phyloP scores from a whole-genome alignment of 495 filamentous ascomycete genomes.

The Friedmanniomyces endolithicus region DNA sequence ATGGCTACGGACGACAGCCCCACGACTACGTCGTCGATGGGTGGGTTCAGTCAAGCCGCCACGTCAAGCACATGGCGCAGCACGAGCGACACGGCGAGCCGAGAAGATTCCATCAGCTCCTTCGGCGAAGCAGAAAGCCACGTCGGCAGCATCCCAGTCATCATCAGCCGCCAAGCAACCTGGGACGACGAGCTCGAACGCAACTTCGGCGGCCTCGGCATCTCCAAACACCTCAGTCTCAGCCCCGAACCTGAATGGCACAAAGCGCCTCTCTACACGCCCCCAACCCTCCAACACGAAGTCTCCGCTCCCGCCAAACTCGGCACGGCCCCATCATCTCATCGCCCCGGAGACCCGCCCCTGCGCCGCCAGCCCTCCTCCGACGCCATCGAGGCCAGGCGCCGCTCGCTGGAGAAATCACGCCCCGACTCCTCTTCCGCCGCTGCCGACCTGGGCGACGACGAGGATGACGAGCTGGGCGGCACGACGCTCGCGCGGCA shows the following conservation, averaged over 20 bases:
- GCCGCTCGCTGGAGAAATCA: constrained; percentile 61
- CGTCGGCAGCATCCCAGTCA: constrained; percentile 61
- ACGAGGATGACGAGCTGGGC: constrained; percentile 87
- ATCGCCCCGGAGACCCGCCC: constrained; percentile 26
- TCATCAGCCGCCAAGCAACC: constrained; percentile 53
- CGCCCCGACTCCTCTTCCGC: constrained; percentile 69
- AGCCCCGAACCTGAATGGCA: constrained; percentile 10
- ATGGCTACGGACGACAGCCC: constrained; percentile 64
- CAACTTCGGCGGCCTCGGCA: constrained; percentile 53
- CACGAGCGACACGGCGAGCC: constrained; percentile 44
- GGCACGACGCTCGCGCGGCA: constrained; percentile 35
- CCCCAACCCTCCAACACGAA: constrained; percentile 43
- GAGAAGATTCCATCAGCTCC: constrained; percentile 75
- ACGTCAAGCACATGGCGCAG: constrained; percentile 1
- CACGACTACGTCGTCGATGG: constrained; percentile 58
- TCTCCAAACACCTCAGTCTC: constrained; percentile 36
- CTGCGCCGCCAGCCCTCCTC: constrained; percentile 59
- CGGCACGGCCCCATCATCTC: constrained; percentile 34
- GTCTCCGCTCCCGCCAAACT: constrained; percentile 56
- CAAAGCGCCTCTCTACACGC: constrained; percentile 27
- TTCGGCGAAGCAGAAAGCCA: constrained; percentile 75
- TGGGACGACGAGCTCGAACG: constrained; percentile 53
- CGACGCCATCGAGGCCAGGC: constrained; percentile 65
- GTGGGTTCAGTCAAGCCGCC: constrained; percentile 45
- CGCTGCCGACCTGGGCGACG: constrained; percentile 79